Conservation (phyloP, 345 rosid species). For the Cardamine occulta region DNA sequence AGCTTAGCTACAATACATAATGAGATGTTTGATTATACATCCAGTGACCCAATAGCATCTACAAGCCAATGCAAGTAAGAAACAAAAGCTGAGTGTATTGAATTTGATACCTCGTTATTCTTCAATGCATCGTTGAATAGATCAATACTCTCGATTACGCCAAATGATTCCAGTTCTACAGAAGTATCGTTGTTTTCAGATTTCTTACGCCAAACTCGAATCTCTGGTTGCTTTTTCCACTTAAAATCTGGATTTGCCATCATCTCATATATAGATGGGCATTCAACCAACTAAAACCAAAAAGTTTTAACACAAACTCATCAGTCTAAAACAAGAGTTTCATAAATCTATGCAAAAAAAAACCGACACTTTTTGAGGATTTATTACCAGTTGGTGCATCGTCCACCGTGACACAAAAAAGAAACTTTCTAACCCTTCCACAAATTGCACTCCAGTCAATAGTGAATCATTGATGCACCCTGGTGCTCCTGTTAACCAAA, state of each 20-base stretch:
- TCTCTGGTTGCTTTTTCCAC: slow-evolving; percentile 70
- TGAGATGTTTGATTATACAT: not conserved
- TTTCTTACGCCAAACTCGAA: slow-evolving; percentile 72
- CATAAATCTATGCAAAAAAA: slow-evolving; percentile 4
- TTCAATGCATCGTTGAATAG: slow-evolving; percentile 73
- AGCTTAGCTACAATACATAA: slow-evolving; percentile 55
- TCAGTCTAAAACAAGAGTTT: slow-evolving; percentile 25
- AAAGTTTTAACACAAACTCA: slow-evolving; percentile 1
- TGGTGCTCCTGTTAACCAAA: slow-evolving; percentile 71
- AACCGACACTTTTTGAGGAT: slow-evolving; percentile 24
- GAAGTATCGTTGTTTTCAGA: slow-evolving; percentile 51
- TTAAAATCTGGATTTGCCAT: slow-evolving; percentile 76
- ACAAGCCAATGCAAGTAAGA: slow-evolving; percentile 2
- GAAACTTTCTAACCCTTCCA: slow-evolving; percentile 84
- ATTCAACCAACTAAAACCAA: slow-evolving; percentile 69
- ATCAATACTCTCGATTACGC: slow-evolving; percentile 52
- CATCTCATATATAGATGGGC: slow-evolving; percentile 93
- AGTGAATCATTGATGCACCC: slow-evolving; percentile 88
- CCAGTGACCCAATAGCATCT: not conserved
- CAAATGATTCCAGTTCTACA: slow-evolving; percentile 62
- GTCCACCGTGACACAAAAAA: slow-evolving; percentile 93
- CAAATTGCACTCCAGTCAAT: slow-evolving; percentile 89
- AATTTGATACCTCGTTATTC: slow-evolving; percentile 67
- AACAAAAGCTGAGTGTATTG: slow-evolving; percentile 8
- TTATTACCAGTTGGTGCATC: slow-evolving; percentile 87